Conservation (phyloP, 208 protist species). For the Tritrichomonas foetus region DNA sequence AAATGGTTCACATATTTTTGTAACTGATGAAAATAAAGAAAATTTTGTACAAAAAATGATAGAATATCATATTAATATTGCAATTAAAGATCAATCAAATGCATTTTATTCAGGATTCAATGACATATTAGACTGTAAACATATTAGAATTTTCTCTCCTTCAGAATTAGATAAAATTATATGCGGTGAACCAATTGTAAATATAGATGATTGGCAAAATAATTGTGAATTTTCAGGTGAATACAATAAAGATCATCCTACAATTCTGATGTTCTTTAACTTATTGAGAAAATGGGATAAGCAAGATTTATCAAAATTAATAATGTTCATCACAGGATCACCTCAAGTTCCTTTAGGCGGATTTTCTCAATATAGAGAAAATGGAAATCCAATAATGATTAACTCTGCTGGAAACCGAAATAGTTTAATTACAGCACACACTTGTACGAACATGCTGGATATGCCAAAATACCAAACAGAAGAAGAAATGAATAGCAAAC, state of each 20-base stretch:
- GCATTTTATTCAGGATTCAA: constrained; percentile 88
- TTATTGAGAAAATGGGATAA: constrained; percentile 68
- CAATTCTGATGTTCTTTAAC: constrained; percentile 94
- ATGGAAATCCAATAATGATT: constrained; percentile 47
- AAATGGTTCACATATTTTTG: constrained; percentile 73
- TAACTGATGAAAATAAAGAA: constrained; percentile 88
- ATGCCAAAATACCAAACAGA: constrained; percentile 78
- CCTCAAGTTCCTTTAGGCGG: constrained; percentile 91
- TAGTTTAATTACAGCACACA: constrained; percentile 85
- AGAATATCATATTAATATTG: constrained; percentile 75
- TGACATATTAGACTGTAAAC: constrained; percentile 78
- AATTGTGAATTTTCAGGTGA: constrained; percentile 84
- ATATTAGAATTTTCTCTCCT: constrained; percentile 83
- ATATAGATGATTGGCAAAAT: constrained; percentile 78
- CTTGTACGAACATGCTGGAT: constrained; percentile 88
- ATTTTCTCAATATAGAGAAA: constrained; percentile 71
- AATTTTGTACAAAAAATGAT: constrained; percentile 89
- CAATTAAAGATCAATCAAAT: constrained; percentile 82
- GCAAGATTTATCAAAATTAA: constrained; percentile 76
- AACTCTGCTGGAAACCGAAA: constrained; percentile 48
- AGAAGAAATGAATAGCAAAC: constrained; percentile 56
- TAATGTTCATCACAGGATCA: constrained; percentile 96
- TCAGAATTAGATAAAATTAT: constrained; percentile 94
- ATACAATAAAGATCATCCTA: constrained; percentile 53
- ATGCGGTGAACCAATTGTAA: constrained; percentile 86